Evolutionary conservation across 352 stramenopile species (phyloP).

Genomic region (Phytophthora megakarya): DNA sequence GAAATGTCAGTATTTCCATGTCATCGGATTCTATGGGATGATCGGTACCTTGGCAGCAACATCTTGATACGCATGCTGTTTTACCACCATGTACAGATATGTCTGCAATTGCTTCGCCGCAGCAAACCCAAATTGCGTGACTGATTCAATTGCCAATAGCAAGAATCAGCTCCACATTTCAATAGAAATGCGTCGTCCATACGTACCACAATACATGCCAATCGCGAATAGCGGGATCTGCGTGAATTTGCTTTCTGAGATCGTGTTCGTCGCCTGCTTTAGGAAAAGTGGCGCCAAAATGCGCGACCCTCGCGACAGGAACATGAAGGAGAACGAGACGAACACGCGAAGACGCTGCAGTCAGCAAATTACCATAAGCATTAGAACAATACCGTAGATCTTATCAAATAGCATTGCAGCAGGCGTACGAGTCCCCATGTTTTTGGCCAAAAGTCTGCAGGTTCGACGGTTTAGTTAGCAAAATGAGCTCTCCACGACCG

Average conservation of each 20-base stretch:
- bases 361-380: neutral
- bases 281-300: constrained; percentile 78
- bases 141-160: constrained; percentile 14
- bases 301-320: constrained; percentile 64
- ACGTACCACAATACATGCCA: constrained; percentile 64
- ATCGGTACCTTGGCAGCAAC: constrained; percentile 81
- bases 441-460: constrained; percentile 75
- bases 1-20: constrained; percentile 2
- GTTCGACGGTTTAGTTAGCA: constrained; percentile 6
- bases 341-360: constrained; percentile 61
- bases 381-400: neutral
- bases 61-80: constrained; percentile 97
- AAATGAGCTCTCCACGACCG: neutral
- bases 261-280: constrained; percentile 64
- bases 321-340: constrained; percentile 72
- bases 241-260: constrained; percentile 46
- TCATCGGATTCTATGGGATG: neutral
- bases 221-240: constrained; percentile 54
- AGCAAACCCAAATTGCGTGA: constrained; percentile 68
- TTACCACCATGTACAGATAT: constrained; percentile 94
- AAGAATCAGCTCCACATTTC: neutral
- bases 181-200: neutral
- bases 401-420: neutral
- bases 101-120: constrained; percentile 94
- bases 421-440: constrained; percentile 58